Conservation (phyloP, 2,329 filamentous ascomycete species). For the Pseudohalonectria lignicola region DNA sequence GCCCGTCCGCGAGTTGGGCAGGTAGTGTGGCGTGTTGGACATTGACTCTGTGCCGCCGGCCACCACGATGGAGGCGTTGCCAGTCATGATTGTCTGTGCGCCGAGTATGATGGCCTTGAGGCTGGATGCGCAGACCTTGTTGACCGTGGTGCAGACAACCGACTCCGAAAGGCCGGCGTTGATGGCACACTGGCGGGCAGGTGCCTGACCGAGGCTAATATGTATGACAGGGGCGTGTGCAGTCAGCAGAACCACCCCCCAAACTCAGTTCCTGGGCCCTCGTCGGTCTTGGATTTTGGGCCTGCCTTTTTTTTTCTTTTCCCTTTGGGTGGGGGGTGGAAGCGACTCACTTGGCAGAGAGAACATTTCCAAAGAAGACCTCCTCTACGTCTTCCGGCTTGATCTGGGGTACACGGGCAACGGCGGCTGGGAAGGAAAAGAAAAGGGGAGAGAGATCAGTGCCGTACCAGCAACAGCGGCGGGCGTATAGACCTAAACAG, state of each 20-base stretch:
- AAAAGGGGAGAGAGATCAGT: background rate
- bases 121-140: conserved; percentile 97
- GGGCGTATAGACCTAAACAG: background rate
- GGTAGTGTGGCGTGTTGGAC: conserved; percentile 96
- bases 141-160: conserved; percentile 83
- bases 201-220: conserved; percentile 81
- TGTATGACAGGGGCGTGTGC: too few species aligned
- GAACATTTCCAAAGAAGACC: conserved; percentile 96
- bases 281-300: background rate
- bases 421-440: conserved; percentile 42
- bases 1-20: conserved; percentile 74
- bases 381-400: conserved; percentile 87
- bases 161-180: conserved; percentile 72
- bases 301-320: too few species aligned
- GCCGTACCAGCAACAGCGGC: background rate
- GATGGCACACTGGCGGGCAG: conserved; percentile 87
- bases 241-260: too few species aligned
- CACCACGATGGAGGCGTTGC: conserved; percentile 84
- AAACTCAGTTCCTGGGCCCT: too few species aligned
- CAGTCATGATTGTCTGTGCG: conserved; percentile 94
- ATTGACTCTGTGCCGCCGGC: conserved; percentile 96
- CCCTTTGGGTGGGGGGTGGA: too few species aligned
- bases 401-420: conserved; percentile 77
- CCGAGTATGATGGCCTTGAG: conserved; percentile 92
- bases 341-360: conserved; percentile 73